phyloP scores from a whole-genome alignment of 2,329 filamentous ascomycete species.

The Grosmannia clavigera region DNA sequence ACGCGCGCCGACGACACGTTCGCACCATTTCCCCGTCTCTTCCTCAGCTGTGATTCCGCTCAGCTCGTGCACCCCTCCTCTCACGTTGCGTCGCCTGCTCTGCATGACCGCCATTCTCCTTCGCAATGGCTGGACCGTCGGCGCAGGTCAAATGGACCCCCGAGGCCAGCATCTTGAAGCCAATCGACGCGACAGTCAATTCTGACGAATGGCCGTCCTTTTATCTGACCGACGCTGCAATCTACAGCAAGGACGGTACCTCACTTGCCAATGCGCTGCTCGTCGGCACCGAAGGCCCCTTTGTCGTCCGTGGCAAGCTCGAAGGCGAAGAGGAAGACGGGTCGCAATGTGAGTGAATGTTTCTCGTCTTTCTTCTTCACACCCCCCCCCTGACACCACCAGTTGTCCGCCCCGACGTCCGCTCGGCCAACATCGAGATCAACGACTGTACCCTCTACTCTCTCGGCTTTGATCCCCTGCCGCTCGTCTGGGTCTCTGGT shows the following conservation, averaged over 20 bases:
- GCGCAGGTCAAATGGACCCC: not conserved
- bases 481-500: constrained; percentile 54
- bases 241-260: constrained; percentile 41
- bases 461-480: constrained; percentile 39
- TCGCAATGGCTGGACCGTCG: not conserved
- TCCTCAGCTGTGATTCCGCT: not conserved
- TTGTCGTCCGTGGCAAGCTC: constrained; percentile 48
- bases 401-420: constrained; percentile 23
- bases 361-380: not conserved
- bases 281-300: constrained; percentile 46
- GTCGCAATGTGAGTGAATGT: constrained; percentile 22
- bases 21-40: not conserved
- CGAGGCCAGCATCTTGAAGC: constrained; percentile 21
- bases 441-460: constrained; percentile 36
- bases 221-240: constrained; percentile 44
- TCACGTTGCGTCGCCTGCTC: not conserved
- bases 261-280: constrained; percentile 49
- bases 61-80: not conserved
- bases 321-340: constrained; percentile 31
- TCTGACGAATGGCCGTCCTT: constrained; percentile 49
- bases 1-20: not conserved
- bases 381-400: not conserved
- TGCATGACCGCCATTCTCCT: not conserved
- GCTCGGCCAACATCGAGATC: constrained; percentile 38
- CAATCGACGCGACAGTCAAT: constrained; percentile 16